Base-by-base conservation (phyloP, 345 rosid genomes). In the Heritiera fomes region DNA sequence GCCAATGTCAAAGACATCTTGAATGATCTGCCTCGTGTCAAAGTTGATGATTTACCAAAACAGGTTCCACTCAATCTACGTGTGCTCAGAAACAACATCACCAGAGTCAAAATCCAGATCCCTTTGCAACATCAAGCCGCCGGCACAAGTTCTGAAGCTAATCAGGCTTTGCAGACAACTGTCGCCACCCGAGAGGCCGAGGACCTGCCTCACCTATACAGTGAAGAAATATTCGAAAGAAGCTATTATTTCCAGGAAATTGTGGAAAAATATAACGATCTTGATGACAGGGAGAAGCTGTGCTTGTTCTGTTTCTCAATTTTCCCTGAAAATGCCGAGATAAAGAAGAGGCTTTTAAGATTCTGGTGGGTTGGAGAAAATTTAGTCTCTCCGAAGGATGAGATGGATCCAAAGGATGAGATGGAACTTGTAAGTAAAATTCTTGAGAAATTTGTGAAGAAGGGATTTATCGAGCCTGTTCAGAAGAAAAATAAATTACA, bases 321-420 rank as follows among this genome's bases (percentile, higher is more conserved):
- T 34, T 90, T 90, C 80, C 90, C 92, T 0, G 85, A 86, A 76
- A 80, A 85, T 34, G 85, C 84, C 8, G 86, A 80, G 75, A 78
- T 89, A 14, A 85, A 83, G 15, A 88, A 84, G 74, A 86, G 88
- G 53, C 60, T 84, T 77, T 75, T 90, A 65, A 83, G 83, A 73
- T 77, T 84, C 46, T 90, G 91, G 92, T 90, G 91, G 90, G 73
- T 87, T 6, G 96, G 89, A 43, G 91, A 91, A 81, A 78, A 80
- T 13, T 46, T 90, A 65, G 61, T 85, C 40, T 0, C 0, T 23
- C 28, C 28, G 28, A 23, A 23, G 28, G 28, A 23, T 23, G 28
- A 23, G 28, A 23, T 23, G 1, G 47, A 23, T 23, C 28, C 28
- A 23, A 23, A 23, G 28, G 28, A 12, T 3, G 90, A 82, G 56